phyloP scores from a whole-genome alignment of 352 stramenopile species.

The Hyaloperonospora brassicae region DNA sequence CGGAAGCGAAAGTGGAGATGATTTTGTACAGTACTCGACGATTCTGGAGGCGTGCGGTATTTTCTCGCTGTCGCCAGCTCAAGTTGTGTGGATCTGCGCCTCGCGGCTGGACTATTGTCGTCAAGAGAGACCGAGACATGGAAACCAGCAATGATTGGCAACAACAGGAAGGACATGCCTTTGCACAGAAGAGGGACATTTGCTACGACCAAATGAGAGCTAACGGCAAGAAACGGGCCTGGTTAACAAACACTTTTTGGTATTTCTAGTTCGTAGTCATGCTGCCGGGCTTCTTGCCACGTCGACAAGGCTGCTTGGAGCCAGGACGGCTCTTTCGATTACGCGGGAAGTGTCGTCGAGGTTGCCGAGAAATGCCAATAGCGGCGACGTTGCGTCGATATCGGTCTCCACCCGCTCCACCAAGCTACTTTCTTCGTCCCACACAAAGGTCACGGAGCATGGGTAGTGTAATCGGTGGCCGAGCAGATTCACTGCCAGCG shows the following conservation, averaged over 20 bases:
- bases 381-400: slow-evolving; percentile 22
- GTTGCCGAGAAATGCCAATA: slow-evolving; percentile 22
- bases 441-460: slow-evolving; percentile 29
- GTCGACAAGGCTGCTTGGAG: background rate
- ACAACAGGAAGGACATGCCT: too few relatives aligned
- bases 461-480: slow-evolving; percentile 26
- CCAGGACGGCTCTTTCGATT: slow-evolving; percentile 16
- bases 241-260: too few relatives aligned
- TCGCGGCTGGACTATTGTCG: slow-evolving; percentile 15
- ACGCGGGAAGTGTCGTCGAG: slow-evolving; percentile 21
- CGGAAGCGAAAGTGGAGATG: slow-evolving; percentile 1
- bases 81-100: slow-evolving; percentile 37
- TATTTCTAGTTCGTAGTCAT: too few relatives aligned
- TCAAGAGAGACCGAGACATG: background rate
- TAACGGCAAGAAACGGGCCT: too few relatives aligned
- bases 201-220: too few relatives aligned
- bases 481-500: slow-evolving; percentile 24
- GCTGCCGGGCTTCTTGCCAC: too few relatives aligned
- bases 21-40: slow-evolving; percentile 54
- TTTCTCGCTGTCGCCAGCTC: slow-evolving; percentile 33
- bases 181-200: too few relatives aligned
- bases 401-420: slow-evolving; percentile 24
- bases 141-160: too few relatives aligned
- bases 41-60: slow-evolving; percentile 63
- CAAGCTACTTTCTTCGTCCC: slow-evolving; percentile 31